Percentiles rank a stretch among this genome's conserved stretches.
Conservation (phyloP, 2,329 filamentous ascomycete genomes). For the Calonectria hongkongensis region DNA sequence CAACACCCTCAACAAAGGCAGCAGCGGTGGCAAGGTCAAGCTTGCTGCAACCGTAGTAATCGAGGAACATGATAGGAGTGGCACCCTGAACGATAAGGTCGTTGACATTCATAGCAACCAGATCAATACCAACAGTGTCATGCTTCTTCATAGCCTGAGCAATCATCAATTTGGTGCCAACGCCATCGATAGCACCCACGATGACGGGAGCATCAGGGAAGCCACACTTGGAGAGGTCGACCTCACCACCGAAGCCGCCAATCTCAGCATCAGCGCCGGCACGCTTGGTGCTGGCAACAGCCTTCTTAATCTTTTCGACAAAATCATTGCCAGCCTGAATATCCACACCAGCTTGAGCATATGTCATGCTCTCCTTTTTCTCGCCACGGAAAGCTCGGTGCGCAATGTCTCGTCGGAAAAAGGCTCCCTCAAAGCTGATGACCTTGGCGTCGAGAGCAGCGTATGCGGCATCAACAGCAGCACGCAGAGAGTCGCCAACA, state of each 20-base stretch:
- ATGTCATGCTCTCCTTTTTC: constrained; percentile 81
- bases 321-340: constrained; percentile 96
- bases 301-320: constrained; percentile 92
- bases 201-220: constrained; percentile 85
- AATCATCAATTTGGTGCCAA: constrained; percentile 62
- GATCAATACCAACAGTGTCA: constrained; percentile 95
- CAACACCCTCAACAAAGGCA: constrained; percentile 93
- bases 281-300: constrained; percentile 88
- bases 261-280: constrained; percentile 95
- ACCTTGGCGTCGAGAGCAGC: constrained; percentile 79
- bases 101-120: constrained; percentile 99
- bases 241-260: constrained; percentile 90
- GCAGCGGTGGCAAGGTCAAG: constrained; percentile 86
- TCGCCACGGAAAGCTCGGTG: constrained; percentile 78
- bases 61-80: constrained; percentile 95
- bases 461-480: constrained; percentile 92
- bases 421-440: constrained; percentile 91
- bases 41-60: constrained; percentile 96
- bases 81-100: constrained; percentile 97
- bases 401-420: constrained; percentile 95
- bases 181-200: constrained; percentile 94
- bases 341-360: constrained; percentile 93
- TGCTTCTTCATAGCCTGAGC: constrained; percentile 91
- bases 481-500: constrained; percentile 81
- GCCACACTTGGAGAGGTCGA: constrained; percentile 79